Conservation (phyloP, 352 stramenopile species). For the Albugo laibachii region DNA sequence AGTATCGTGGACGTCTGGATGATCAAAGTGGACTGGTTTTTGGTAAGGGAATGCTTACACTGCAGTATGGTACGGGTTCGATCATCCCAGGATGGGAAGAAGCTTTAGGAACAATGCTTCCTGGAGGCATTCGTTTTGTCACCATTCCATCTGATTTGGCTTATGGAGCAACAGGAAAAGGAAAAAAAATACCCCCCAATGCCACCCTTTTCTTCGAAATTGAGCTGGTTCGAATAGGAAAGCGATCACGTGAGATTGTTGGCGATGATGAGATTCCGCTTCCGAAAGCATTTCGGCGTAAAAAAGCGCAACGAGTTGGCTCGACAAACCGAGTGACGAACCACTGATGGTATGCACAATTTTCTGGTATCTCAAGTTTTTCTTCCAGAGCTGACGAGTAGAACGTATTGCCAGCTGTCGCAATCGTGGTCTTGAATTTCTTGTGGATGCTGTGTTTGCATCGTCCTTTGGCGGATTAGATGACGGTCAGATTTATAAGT, state of each 20-base stretch:
- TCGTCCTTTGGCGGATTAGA: too few species aligned
- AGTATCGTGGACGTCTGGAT: conserved; percentile 36
- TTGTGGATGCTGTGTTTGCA: too few species aligned
- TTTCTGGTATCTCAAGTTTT: too few species aligned
- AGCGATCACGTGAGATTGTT: conserved; percentile 36
- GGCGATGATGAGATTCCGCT: conserved; percentile 42
- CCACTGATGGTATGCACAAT: too few species aligned
- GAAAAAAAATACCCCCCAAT: conserved; percentile 58
- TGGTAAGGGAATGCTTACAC: conserved; percentile 56
- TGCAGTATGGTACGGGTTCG: conserved; percentile 33
- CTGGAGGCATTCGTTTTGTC: conserved; percentile 28
- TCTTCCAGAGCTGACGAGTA: too few species aligned
- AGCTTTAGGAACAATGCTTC: conserved; percentile 51
- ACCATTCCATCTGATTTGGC: conserved; percentile 42
- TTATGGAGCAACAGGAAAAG: conserved; percentile 41
- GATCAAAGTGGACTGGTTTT: conserved; percentile 38
- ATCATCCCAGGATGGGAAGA: conserved; percentile 70
- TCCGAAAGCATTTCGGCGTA: conserved; percentile 51
- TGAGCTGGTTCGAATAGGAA: conserved; percentile 54
- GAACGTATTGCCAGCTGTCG: too few species aligned
- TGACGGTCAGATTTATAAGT: too few species aligned
- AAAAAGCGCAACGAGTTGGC: conserved; percentile 6
- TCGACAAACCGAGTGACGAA: too few species aligned
- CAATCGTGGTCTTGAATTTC: too few species aligned
- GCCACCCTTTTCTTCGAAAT: conserved; percentile 63